phyloP scores from a whole-genome alignment of 768 basidiomycete species.

The Nevesoporus exiguus region DNA sequence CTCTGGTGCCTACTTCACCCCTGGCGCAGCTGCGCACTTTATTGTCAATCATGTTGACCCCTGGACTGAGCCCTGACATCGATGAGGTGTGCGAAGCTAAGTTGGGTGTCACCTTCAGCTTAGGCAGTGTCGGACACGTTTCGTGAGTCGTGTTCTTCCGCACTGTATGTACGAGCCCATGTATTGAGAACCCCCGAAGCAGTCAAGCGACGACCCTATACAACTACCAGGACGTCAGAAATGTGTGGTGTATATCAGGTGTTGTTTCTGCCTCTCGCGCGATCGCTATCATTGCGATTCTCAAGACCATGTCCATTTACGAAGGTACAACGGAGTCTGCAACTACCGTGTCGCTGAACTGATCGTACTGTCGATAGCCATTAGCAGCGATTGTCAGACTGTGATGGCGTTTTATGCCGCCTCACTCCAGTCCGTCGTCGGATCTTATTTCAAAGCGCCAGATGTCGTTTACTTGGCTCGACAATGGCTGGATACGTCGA shows the following conservation, averaged over 20 bases:
- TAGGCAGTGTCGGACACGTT: constrained; percentile 42
- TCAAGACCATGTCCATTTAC: constrained; percentile 70
- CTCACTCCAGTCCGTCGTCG: constrained; percentile 61
- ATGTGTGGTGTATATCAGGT: constrained; percentile 72
- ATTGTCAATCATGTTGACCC: constrained; percentile 63
- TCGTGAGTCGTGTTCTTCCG: constrained; percentile 38
- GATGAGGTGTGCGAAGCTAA: constrained; percentile 64
- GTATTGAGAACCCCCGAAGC: constrained; percentile 7
- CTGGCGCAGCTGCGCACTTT: constrained; percentile 56
- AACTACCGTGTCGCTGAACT: not conserved
- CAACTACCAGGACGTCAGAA: constrained; percentile 32
- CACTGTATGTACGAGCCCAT: not conserved
- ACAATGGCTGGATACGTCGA: constrained; percentile 72
- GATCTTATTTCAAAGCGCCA: constrained; percentile 59
- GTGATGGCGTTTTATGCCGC: constrained; percentile 80
- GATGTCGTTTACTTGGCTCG: constrained; percentile 69
- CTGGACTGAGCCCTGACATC: constrained; percentile 64
- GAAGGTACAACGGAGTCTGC: constrained; percentile 46
- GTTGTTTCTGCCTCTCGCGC: constrained; percentile 67
- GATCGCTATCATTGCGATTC: constrained; percentile 59
- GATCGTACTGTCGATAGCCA: constrained; percentile 42
- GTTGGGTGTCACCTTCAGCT: constrained; percentile 45
- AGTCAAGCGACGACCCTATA: constrained; percentile 42
- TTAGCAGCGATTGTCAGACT: constrained; percentile 64
- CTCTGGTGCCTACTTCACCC: constrained; percentile 34